A percentile compares a stretch with the other conserved stretches of the same genome.
Evolutionary conservation across 495 filamentous ascomycete genomes (phyloP).

Genomic region (Trichoderma virens): DNA sequence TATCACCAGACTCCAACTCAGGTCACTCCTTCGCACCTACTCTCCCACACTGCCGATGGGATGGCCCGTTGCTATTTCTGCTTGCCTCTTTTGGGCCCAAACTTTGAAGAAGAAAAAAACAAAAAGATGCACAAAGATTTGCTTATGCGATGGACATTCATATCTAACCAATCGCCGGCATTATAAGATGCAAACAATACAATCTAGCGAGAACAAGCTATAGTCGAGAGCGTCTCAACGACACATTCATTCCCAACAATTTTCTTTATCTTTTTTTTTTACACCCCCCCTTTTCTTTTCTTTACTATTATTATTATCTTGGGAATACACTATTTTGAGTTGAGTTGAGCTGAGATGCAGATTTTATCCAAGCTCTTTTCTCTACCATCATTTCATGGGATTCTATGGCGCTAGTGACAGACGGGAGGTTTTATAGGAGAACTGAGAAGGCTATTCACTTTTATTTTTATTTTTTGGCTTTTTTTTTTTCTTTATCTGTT

Average conservation of each 20-base stretch:
- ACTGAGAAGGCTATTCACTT: background rate
- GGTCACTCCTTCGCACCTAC: background rate
- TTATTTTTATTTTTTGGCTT: background rate
- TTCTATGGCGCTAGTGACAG: constrained; percentile 7
- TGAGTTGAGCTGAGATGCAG: background rate
- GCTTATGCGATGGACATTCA: background rate
- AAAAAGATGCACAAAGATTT: background rate
- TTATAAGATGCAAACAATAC: background rate
- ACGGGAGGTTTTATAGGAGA: background rate
- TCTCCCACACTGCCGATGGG: background rate
- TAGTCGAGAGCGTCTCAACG: background rate
- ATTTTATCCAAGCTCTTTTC: background rate
- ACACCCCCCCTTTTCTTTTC: background rate
- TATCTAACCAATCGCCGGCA: background rate
- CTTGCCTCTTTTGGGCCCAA: background rate
- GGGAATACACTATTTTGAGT: background rate
- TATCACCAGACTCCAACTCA: background rate
- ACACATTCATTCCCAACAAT: background rate
- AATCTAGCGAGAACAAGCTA: background rate
- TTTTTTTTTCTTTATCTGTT: background rate
- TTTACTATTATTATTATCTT: background rate
- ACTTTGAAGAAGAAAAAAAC: background rate
- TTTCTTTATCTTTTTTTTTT: background rate
- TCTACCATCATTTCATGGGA: background rate
- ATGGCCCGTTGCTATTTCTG: background rate